phyloP scores from a whole-genome alignment of 1,284 basidiomycete species.

The Trichosporon coremiiforme region DNA sequence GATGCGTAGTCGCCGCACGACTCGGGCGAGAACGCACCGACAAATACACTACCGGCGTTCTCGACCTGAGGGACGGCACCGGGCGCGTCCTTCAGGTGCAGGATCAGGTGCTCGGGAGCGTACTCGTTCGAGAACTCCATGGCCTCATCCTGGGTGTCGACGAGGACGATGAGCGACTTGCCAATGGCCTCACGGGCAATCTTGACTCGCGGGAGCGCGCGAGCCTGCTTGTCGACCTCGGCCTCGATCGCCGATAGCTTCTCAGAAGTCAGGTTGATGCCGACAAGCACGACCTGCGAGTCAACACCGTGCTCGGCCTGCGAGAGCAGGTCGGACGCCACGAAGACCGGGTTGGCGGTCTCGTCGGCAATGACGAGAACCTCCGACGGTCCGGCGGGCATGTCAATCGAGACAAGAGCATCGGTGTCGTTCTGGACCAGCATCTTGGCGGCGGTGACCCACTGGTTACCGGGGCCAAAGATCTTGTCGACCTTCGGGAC shows the following conservation, averaged over 20 bases:
- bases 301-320: constrained; percentile 98
- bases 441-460: constrained; percentile 99
- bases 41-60: constrained; percentile 95
- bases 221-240: constrained; percentile 87
- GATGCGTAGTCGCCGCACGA: constrained; percentile 95
- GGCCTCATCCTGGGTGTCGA: constrained; percentile 70
- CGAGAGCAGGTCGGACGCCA: constrained; percentile 93
- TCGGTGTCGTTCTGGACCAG: constrained; percentile 96
- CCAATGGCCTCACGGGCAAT: constrained; percentile 88
- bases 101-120: constrained; percentile 92
- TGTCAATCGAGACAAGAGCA: constrained; percentile 94
- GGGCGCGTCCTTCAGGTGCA: constrained; percentile 76
- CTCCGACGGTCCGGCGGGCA: constrained; percentile 98
- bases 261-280: constrained; percentile 67
- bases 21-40: constrained; percentile 87
- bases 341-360: constrained; percentile 81
- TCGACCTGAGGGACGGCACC: constrained; percentile 69
- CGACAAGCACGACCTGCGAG: constrained; percentile 93
- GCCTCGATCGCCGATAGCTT: constrained; percentile 74
- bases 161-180: constrained; percentile 87
- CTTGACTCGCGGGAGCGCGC: constrained; percentile 79
- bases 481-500: constrained; percentile 99
- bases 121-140: constrained; percentile 93
- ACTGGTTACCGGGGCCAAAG: constrained; percentile 98
- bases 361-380: constrained; percentile 93